A percentile compares a stretch with the other conserved stretches of the same genome.
Conservation (phyloP, 148 eudicot species). For the Cornus controversa region DNA sequence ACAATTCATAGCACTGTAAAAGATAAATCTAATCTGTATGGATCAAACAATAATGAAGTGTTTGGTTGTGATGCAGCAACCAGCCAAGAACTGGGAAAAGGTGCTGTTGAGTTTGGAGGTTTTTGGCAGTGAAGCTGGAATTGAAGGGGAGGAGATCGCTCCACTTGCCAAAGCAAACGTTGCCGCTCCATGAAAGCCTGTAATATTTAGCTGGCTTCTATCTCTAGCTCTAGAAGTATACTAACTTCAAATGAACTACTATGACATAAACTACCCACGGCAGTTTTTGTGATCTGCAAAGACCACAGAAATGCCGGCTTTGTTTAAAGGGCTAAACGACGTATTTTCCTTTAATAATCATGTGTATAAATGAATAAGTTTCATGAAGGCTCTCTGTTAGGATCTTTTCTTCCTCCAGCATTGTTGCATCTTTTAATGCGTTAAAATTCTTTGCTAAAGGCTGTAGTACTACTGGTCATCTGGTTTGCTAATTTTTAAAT, state of each 20-base stretch:
- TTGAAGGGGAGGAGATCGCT: constrained; percentile 78
- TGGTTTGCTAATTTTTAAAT: too few species aligned
- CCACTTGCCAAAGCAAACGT: constrained; percentile 83
- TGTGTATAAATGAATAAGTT: too few species aligned
- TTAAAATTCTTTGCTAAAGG: too few species aligned
- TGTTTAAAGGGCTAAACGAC: too few species aligned
- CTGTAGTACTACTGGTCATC: too few species aligned
- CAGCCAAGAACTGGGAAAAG: constrained; percentile 79
- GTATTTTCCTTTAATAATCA: too few species aligned
- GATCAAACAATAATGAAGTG: not conserved
- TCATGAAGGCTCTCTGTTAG: too few species aligned
- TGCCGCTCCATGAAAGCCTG: constrained; percentile 45
- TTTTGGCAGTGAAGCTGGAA: constrained; percentile 63
- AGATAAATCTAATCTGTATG: not conserved
- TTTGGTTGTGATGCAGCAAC: constrained; percentile 48
- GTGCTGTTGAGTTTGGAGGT: constrained; percentile 56
- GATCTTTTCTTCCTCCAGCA: too few species aligned
- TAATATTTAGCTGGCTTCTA: too few species aligned
- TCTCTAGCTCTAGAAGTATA: not conserved
- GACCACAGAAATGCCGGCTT: not conserved
- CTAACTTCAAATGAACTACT: not conserved
- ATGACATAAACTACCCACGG: not conserved
- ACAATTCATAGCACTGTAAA: not conserved
- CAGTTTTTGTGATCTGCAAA: not conserved
- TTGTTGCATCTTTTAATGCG: too few species aligned